Percentiles rank a stretch among this genome's conserved stretches.
Conservation (phyloP, 2,329 filamentous ascomycete genomes). For the Domatiomyces globalis region DNA sequence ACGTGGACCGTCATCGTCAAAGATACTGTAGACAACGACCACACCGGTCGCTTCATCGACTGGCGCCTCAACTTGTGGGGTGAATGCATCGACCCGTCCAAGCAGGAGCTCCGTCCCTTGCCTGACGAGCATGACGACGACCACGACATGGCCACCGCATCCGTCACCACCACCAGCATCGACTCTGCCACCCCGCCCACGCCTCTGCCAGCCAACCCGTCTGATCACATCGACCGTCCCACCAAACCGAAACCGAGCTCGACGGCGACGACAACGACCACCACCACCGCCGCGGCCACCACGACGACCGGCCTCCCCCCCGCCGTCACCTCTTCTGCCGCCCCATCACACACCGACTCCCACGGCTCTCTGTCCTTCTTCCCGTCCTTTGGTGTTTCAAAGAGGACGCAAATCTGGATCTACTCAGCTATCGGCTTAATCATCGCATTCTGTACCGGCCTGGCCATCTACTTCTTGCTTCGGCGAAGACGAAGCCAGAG, state of each 20-base stretch:
- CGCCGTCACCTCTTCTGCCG: slow-evolving; percentile 20
- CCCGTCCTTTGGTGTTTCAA: slow-evolving; percentile 78
- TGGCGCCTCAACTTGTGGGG: slow-evolving; percentile 95
- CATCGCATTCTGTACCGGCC: slow-evolving; percentile 61
- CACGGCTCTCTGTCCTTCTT: slow-evolving; percentile 61
- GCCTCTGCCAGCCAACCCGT: slow-evolving; percentile 33
- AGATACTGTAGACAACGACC: slow-evolving; percentile 63
- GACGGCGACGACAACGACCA: slow-evolving; percentile 17
- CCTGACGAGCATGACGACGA: slow-evolving; percentile 72
- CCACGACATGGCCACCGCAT: slow-evolving; percentile 46
- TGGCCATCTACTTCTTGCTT: slow-evolving; percentile 70
- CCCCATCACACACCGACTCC: slow-evolving; percentile 4
- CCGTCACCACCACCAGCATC: slow-evolving; percentile 51
- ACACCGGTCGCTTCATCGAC: slow-evolving; percentile 67
- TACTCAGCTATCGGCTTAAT: slow-evolving; percentile 79
- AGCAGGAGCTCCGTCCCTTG: slow-evolving; percentile 62
- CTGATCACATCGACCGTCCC: slow-evolving; percentile 53
- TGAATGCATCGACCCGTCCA: slow-evolving; percentile 62
- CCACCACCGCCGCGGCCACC: slow-evolving; percentile 18
- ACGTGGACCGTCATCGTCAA: slow-evolving; percentile 86
- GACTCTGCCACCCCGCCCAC: slow-evolving; percentile 34
- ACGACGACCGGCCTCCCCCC: slow-evolving; percentile 18
- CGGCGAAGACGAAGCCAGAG: slow-evolving; percentile 65
- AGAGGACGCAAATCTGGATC: slow-evolving; percentile 84
- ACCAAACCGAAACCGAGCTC: slow-evolving; percentile 43